Percentiles rank a stretch among this genome's conserved stretches.
Evolutionary conservation across 2,329 filamentous ascomycete genomes (phyloP).

Genomic region (Calonectria multiphialidica): DNA sequence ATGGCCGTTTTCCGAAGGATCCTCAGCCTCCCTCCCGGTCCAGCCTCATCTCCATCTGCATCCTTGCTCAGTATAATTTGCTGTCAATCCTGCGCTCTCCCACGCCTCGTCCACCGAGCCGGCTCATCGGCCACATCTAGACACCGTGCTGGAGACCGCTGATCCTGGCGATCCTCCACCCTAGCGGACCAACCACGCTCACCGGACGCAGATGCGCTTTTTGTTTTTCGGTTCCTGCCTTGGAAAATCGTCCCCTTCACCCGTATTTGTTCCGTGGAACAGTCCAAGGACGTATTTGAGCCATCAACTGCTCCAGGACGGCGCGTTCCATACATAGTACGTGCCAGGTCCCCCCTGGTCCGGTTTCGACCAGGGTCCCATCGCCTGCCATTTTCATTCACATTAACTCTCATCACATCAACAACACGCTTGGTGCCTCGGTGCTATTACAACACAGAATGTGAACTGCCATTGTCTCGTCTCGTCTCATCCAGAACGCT

Average conservation of each 20-base stretch:
- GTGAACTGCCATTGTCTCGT: background rate
- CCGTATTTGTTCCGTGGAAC: background rate
- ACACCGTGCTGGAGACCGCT: background rate
- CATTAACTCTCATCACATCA: background rate
- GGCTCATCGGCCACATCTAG: background rate
- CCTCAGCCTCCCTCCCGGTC: background rate
- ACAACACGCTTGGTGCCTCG: background rate
- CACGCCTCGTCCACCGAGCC: background rate
- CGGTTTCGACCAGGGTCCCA: background rate
- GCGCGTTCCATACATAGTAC: constrained; percentile 35
- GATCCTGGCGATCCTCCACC: constrained; percentile 16
- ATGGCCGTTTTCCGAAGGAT: background rate
- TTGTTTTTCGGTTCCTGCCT: background rate
- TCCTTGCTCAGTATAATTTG: constrained; percentile 1
- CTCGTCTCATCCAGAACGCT: background rate
- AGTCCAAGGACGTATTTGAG: constrained; percentile 5
- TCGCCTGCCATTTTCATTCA: constrained; percentile 18
- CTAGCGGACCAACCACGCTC: constrained; percentile 17
- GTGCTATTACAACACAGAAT: background rate
- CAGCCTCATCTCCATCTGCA: background rate
- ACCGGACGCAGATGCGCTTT: background rate
- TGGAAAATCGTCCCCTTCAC: background rate
- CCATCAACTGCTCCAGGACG: constrained; percentile 32
- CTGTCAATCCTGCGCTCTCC: background rate
- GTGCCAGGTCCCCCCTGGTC: constrained; percentile 34